Evolutionary conservation across 1,284 basidiomycete species (phyloP).

Genomic region (Phlebopus sp.): DNA sequence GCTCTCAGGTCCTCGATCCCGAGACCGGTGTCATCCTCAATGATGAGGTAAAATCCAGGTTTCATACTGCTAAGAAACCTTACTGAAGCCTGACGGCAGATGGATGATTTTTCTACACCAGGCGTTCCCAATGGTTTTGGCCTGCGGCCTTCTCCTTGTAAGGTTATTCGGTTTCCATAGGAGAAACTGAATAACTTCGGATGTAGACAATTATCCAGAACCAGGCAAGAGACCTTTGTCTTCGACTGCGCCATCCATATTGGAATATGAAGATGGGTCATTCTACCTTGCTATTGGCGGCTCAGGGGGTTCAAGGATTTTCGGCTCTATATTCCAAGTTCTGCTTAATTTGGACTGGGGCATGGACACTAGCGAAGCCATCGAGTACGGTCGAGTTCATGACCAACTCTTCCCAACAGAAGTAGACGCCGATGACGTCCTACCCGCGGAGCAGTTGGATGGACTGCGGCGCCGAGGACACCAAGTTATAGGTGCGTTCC

Average conservation of each 20-base stretch:
- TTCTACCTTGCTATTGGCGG: conserved; percentile 79
- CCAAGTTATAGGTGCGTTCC: conserved; percentile 56
- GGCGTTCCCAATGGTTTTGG: conserved; percentile 82
- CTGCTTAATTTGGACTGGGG: conserved; percentile 84
- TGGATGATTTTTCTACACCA: conserved; percentile 89
- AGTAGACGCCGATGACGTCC: conserved; percentile 65
- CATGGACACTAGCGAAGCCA: conserved; percentile 73
- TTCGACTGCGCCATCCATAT: conserved; percentile 77
- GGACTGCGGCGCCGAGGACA: conserved; percentile 67
- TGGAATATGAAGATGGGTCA: conserved; percentile 71
- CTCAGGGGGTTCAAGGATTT: conserved; percentile 86
- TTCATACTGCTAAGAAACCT: conserved; percentile 1
- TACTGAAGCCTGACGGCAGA: conserved; percentile 35
- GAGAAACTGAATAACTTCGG: conserved; percentile 2
- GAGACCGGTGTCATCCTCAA: conserved; percentile 88
- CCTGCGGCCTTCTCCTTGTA: conserved; percentile 81
- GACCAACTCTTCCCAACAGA: conserved; percentile 79
- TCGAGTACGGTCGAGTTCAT: conserved; percentile 89
- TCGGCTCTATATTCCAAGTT: conserved; percentile 77
- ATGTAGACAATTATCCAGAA: conserved; percentile 80
- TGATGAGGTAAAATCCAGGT: conserved; percentile 56
- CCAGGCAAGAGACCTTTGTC: conserved; percentile 86
- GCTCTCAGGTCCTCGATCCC: conserved; percentile 81
- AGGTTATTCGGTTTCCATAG: conserved; percentile 18
- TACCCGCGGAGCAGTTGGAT: conserved; percentile 52